Evolutionary conservation across 441 rosid genomes (phyloP).

Genomic region (Manihot esculenta): DNA sequence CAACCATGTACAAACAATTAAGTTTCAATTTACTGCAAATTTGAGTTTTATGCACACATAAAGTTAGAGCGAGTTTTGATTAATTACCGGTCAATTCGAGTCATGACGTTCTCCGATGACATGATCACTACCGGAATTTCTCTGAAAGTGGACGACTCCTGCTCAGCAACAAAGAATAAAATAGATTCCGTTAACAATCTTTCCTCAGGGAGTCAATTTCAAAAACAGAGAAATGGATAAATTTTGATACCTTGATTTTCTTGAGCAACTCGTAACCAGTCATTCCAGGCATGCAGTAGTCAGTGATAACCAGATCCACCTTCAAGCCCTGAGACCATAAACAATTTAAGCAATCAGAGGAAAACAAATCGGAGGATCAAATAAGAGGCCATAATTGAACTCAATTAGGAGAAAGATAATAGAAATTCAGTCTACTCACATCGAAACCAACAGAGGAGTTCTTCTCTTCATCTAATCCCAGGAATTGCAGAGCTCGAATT

Average conservation of each 20-base stretch:
- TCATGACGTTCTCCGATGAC: constrained; percentile 83
- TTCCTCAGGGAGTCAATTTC: no score
- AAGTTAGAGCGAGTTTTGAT: neutral
- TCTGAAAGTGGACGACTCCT: constrained; percentile 74
- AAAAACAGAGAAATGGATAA: neutral
- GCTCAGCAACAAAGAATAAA: constrained; percentile 14
- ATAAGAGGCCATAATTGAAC: neutral
- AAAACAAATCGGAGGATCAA: neutral
- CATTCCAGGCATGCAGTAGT: constrained; percentile 98
- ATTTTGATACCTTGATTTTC: constrained; percentile 63
- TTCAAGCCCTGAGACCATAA: constrained; percentile 53
- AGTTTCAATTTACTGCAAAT: neutral
- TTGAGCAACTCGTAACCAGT: constrained; percentile 91
- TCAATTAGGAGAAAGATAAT: neutral
- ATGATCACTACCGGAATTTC: constrained; percentile 87
- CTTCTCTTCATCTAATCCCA: constrained; percentile 67
- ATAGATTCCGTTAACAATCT: neutral
- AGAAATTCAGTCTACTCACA: constrained; percentile 45
- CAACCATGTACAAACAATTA: neutral
- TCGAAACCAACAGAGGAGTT: constrained; percentile 33
- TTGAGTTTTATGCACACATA: neutral
- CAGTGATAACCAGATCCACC: constrained; percentile 88
- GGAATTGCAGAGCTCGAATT: constrained; percentile 70
- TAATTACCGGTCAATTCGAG: constrained; percentile 78
- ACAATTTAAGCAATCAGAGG: neutral